These are phyloP conservation scores for Suillus weaverae DNA, from an alignment of 768 basidiomycete genomes.

Conservation along the genomic window DNA sequence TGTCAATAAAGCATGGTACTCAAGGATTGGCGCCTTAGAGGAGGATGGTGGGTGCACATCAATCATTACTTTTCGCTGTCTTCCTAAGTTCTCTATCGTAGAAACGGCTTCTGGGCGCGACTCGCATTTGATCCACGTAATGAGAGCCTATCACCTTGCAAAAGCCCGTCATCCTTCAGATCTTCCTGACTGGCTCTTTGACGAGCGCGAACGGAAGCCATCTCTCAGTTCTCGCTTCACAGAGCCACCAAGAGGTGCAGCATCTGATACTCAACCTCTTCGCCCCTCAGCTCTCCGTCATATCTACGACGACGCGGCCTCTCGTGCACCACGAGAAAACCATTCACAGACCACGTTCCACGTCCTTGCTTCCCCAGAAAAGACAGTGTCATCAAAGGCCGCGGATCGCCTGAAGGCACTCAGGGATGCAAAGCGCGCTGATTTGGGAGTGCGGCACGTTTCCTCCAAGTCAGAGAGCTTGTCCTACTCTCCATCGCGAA, in stretches of 20 bases:
- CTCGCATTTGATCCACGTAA: constrained; percentile 58
- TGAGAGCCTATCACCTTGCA: constrained; percentile 67
- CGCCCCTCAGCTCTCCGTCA: constrained; percentile 35
- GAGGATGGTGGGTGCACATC: constrained; percentile 44
- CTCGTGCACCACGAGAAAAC: constrained; percentile 4
- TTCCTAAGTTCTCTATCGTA: constrained; percentile 16
- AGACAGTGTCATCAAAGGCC: constrained; percentile 35
- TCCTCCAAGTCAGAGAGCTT: constrained; percentile 2
- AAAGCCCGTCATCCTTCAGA: constrained; percentile 58
- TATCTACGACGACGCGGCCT: constrained; percentile 36
- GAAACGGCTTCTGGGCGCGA: constrained; percentile 57
- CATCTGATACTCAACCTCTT: constrained; percentile 15
- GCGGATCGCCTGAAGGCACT: constrained; percentile 50
- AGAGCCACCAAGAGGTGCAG: not conserved
- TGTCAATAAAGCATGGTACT: constrained; percentile 58
- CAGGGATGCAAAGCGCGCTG: constrained; percentile 48
- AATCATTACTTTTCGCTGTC: constrained; percentile 5
- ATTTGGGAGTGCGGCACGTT: constrained; percentile 16
- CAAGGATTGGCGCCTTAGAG: constrained; percentile 38
- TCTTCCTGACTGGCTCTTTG: constrained; percentile 68
- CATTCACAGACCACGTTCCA: constrained; percentile 1
- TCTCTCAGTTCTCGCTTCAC: constrained; percentile 15
- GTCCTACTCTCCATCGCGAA: constrained; percentile 1
- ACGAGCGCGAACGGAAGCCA: constrained; percentile 50
- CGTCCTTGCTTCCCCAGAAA: constrained; percentile 18